Evolutionary conservation across 257 asterid genomes (phyloP).

Genomic region (Primulina tabacum): DNA sequence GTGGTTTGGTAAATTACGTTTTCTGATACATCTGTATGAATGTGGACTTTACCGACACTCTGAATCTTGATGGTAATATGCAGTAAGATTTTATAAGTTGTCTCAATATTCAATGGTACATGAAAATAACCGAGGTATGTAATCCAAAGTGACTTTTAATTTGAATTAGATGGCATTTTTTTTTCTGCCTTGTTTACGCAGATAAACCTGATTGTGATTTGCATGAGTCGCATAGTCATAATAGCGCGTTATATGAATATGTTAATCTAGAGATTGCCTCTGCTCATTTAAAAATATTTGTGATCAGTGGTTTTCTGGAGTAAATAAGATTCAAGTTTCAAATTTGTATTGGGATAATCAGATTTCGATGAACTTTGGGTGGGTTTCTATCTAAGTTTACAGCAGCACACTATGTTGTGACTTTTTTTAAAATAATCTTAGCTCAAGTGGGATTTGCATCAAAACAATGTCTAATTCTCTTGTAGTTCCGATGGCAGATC

Average conservation of each 20-base stretch:
- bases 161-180: background rate
- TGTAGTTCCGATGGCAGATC: conserved; percentile 39
- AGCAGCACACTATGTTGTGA: background rate
- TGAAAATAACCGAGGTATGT: background rate
- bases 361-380: background rate
- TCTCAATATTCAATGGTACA: background rate
- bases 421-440: background rate
- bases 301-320: background rate
- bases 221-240: background rate
- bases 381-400: background rate
- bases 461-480: background rate
- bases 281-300: background rate
- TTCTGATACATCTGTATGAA: background rate
- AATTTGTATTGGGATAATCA: background rate
- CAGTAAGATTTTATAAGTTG: background rate
- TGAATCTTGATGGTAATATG: background rate
- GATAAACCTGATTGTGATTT: background rate
- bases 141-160: background rate
- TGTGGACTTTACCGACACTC: background rate
- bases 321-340: background rate
- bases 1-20: background rate
- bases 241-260: background rate
- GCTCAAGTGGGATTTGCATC: background rate
- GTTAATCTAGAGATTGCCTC: background rate
- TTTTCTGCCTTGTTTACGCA: background rate